These are phyloP conservation scores for Aristolochia californica DNA, from an alignment of 164 flowering plant genomes.

Conservation along the genomic window DNA sequence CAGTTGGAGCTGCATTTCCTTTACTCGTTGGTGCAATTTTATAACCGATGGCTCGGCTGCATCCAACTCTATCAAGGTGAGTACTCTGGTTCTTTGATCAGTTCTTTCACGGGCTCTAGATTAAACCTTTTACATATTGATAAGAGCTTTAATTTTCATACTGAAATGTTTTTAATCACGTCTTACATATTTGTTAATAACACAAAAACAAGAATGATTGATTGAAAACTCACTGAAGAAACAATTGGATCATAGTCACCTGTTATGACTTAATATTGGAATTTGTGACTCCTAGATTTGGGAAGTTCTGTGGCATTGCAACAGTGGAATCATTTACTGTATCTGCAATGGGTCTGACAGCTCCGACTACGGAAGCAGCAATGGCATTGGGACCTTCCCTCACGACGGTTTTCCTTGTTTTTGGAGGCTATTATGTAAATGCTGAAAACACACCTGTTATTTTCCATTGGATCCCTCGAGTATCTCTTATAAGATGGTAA, in stretches of 20 bases:
- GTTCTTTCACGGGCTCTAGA: not conserved
- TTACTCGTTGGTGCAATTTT: slow-evolving; percentile 78
- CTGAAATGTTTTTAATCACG: not conserved
- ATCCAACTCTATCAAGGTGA: slow-evolving; percentile 75
- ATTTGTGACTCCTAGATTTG: slow-evolving; percentile 53
- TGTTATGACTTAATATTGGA: not conserved
- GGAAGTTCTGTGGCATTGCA: slow-evolving; percentile 83
- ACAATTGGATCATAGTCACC: not conserved
- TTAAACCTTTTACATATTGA: too few relatives aligned
- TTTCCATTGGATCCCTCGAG: slow-evolving; percentile 91
- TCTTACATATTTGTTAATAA: not conserved
- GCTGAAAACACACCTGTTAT: slow-evolving; percentile 80
- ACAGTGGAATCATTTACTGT: slow-evolving; percentile 93
- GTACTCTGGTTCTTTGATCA: slow-evolving; percentile 1
- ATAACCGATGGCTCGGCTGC: slow-evolving; percentile 94
- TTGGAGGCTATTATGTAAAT: slow-evolving; percentile 95
- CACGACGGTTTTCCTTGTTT: slow-evolving; percentile 97
- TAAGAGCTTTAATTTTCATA: not conserved
- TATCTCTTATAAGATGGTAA: slow-evolving; percentile 93
- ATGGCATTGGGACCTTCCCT: slow-evolving; percentile 97
- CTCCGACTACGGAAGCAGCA: slow-evolving; percentile 92
- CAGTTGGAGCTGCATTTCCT: slow-evolving; percentile 95
- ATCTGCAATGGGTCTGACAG: slow-evolving; percentile 98
- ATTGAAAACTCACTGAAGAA: not conserved
- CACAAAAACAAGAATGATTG: too few relatives aligned